A percentile compares a stretch with the other conserved stretches of the same genome.
These are phyloP conservation scores for Phytophthora aleatoria DNA, from an alignment of 352 stramenopile genomes.

Conservation along the genomic window DNA sequence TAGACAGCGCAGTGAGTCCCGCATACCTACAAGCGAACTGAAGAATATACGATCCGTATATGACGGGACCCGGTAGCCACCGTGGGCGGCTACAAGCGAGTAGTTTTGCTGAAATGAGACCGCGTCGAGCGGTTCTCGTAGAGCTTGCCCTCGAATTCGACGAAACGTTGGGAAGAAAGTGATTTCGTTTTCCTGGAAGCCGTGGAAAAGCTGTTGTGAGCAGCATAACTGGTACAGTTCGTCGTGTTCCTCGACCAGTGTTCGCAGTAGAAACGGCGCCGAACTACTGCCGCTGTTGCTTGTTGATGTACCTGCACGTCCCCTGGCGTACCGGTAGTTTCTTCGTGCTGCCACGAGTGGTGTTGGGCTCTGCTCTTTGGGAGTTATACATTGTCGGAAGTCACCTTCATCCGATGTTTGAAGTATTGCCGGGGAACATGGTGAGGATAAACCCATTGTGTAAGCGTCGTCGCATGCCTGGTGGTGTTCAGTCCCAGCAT, in stretches of 20 bases:
- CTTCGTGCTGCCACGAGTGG: conserved; percentile 12
- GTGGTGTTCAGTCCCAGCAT: conserved; percentile 28
- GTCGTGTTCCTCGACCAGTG: conserved; percentile 71
- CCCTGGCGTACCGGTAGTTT: conserved; percentile 10
- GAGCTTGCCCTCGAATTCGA: conserved; percentile 56
- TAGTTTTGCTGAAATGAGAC: conserved; percentile 60
- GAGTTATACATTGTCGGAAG: conserved; percentile 57
- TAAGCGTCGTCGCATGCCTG: conserved; percentile 17
- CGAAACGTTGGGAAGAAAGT: conserved; percentile 83
- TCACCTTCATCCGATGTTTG: conserved; percentile 36
- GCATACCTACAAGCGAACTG: conserved; percentile 65
- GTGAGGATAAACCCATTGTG: conserved; percentile 29
- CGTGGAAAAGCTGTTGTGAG: conserved; percentile 77
- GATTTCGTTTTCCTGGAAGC: conserved; percentile 77
- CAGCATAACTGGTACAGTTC: conserved; percentile 67
- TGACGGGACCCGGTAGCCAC: conserved; percentile 78
- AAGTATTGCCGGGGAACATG: conserved; percentile 32
- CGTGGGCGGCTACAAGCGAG: conserved; percentile 61
- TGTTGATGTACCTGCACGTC: conserved; percentile 13
- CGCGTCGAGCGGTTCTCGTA: conserved; percentile 38
- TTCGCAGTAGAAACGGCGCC: conserved; percentile 29
- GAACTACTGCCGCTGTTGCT: conserved; percentile 35
- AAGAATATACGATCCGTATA: conserved; percentile 92
- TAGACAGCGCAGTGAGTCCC: conserved; percentile 60
- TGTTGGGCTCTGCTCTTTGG: conserved; percentile 41